Evolutionary conservation across 2,329 filamentous ascomycete species (phyloP).

Genomic region (Chaetomium strumarium): DNA sequence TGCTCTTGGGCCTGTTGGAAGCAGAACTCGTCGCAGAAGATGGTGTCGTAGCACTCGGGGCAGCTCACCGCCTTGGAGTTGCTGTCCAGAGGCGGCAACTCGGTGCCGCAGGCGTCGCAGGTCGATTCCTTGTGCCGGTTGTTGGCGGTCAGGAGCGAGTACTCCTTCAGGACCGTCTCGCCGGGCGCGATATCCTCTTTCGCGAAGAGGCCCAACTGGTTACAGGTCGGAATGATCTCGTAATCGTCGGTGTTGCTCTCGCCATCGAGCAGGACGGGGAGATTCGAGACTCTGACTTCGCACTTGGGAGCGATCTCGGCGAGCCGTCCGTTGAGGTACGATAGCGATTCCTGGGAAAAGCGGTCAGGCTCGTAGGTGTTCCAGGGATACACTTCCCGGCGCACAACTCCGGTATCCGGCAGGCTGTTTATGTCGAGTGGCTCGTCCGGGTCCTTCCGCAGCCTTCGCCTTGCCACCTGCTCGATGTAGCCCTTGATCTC

Average conservation of each 20-base stretch:
- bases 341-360: constrained; percentile 61
- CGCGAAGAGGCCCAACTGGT: constrained; percentile 87
- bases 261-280: constrained; percentile 63
- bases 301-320: constrained; percentile 69
- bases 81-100: constrained; percentile 55
- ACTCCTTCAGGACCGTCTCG: constrained; percentile 72
- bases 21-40: constrained; percentile 59
- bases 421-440: constrained; percentile 49
- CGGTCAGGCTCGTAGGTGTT: constrained; percentile 64
- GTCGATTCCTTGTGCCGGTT: constrained; percentile 80
- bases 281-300: constrained; percentile 66
- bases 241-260: constrained; percentile 45
- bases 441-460: constrained; percentile 40
- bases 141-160: constrained; percentile 81
- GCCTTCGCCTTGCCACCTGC: constrained; percentile 44
- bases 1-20: constrained; percentile 50
- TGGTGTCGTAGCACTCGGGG: constrained; percentile 57
- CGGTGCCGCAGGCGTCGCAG: constrained; percentile 82
- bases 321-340: constrained; percentile 66
- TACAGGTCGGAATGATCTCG: constrained; percentile 52
- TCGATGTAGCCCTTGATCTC: constrained; percentile 49
- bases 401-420: constrained; percentile 64
- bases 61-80: constrained; percentile 48
- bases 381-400: constrained; percentile 66
- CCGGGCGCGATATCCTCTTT: constrained; percentile 71